Percentiles rank a stretch among this genome's conserved stretches.
Conservation (phyloP, 768 basidiomycete species). For the Sporobolomyces pararoseus region DNA sequence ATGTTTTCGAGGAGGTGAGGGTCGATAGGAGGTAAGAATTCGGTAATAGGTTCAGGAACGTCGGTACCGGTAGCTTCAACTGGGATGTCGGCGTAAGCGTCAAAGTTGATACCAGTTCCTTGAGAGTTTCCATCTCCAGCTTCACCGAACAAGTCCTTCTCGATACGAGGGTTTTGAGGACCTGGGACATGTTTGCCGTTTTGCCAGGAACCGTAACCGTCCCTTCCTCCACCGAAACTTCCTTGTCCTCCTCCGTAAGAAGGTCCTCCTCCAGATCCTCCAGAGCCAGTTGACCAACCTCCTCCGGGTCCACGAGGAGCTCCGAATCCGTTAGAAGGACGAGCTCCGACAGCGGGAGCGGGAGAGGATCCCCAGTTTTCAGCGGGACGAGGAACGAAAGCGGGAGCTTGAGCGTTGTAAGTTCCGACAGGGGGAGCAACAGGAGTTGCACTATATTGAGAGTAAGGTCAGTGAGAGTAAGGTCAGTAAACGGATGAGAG, state of each 20-base stretch:
- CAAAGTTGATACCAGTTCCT: conserved; percentile 98
- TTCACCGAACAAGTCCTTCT: conserved; percentile 95
- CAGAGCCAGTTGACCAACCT: no score
- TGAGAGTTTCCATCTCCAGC: conserved; percentile 77
- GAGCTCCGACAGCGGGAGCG: conserved; percentile 9
- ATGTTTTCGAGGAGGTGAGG: conserved; percentile 94
- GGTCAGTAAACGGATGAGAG: neutral
- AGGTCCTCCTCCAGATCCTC: conserved; percentile 15
- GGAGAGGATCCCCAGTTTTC: conserved; percentile 11
- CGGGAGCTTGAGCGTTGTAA: conserved; percentile 25
- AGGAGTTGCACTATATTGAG: neutral
- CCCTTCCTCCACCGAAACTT: conserved; percentile 46
- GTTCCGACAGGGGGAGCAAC: conserved; percentile 5
- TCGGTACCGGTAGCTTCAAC: conserved; percentile 95
- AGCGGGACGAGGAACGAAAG: conserved; percentile 27
- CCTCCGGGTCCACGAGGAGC: conserved; percentile 26
- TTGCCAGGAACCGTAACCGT: conserved; percentile 70
- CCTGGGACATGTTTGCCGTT: conserved; percentile 85
- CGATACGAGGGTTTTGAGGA: conserved; percentile 74
- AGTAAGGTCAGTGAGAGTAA: neutral
- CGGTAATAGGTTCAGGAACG: conserved; percentile 88
- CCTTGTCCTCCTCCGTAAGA: conserved; percentile 15
- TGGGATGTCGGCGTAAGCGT: conserved; percentile 99
- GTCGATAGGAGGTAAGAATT: conserved; percentile 86
- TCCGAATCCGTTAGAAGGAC: conserved; percentile 17